Conservation (phyloP, 768 basidiomycete species). For the Pholiota microspora region DNA sequence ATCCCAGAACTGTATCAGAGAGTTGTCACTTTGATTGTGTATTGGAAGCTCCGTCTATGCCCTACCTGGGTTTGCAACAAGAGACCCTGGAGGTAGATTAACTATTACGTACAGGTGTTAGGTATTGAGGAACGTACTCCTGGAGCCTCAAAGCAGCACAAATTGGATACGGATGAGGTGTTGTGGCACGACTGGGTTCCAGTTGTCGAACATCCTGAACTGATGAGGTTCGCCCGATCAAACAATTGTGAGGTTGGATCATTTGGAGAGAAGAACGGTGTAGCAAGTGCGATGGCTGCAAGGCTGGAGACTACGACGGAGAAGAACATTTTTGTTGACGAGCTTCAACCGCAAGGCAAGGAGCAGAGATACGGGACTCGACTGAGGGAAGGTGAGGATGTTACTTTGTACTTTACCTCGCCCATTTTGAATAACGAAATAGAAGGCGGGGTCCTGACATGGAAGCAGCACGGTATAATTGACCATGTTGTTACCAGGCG, state of each 20-base stretch:
- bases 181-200: conserved; percentile 56
- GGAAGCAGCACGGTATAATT: background rate
- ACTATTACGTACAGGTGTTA: background rate
- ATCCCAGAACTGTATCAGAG: conserved; percentile 62
- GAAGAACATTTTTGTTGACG: conserved; percentile 3
- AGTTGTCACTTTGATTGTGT: background rate
- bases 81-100: conserved; percentile 46
- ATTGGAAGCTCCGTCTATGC: background rate
- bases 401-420: background rate
- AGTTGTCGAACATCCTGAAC: conserved; percentile 53
- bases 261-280: conserved; percentile 1
- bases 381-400: background rate
- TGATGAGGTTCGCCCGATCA: conserved; percentile 23
- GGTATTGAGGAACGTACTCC: conserved; percentile 40
- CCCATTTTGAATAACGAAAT: background rate
- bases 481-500: background rate
- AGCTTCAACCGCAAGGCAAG: background rate
- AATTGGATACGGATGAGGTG: conserved; percentile 38
- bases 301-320: conserved; percentile 3
- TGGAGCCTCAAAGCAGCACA: conserved; percentile 68
- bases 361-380: background rate
- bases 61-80: conserved; percentile 49
- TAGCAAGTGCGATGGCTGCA: conserved; percentile 1
- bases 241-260: conserved; percentile 18
- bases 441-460: background rate